Percentiles rank a stretch among this genome's conserved stretches.
phyloP scores from a whole-genome alignment of 257 asterid species.

The Misopates orontium region DNA sequence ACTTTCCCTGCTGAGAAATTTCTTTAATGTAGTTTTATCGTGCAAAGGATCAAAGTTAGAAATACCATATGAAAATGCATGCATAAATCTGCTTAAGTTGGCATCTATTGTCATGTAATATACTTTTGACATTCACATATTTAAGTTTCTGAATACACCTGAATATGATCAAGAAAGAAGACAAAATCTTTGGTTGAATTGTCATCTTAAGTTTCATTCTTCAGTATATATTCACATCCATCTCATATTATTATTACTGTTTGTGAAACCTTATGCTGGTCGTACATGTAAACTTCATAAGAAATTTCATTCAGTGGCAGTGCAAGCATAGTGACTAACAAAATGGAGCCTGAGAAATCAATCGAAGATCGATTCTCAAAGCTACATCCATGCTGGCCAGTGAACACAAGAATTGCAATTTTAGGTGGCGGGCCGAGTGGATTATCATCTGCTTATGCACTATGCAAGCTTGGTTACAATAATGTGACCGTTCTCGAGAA shows the following conservation, averaged over 20 bases:
- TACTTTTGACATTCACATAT: too few species aligned
- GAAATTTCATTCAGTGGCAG: slow-evolving; percentile 1
- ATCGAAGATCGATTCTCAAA: slow-evolving; percentile 59
- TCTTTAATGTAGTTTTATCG: neutral
- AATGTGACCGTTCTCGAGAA: slow-evolving; percentile 70
- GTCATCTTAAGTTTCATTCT: neutral
- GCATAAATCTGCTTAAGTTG: too few species aligned
- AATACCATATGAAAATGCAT: neutral
- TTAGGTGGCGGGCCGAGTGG: slow-evolving; percentile 93
- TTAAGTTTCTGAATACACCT: too few species aligned
- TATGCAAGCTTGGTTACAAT: slow-evolving; percentile 65
- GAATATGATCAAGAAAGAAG: too few species aligned
- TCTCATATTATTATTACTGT: neutral
- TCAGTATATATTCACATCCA: neutral
- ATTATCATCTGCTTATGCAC: slow-evolving; percentile 73
- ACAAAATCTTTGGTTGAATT: neutral
- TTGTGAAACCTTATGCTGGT: neutral
- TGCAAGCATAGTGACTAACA: neutral
- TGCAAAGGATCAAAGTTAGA: neutral
- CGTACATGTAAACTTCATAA: neutral
- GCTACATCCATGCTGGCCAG: slow-evolving; percentile 65
- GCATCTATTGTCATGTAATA: too few species aligned
- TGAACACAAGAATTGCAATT: slow-evolving; percentile 58
- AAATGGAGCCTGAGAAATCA: slow-evolving; percentile 48
- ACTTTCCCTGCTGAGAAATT: slow-evolving; percentile 9